Evolutionary conservation across 2,329 filamentous ascomycete species (phyloP).

Genomic region (Amauroascus verrucosus): DNA sequence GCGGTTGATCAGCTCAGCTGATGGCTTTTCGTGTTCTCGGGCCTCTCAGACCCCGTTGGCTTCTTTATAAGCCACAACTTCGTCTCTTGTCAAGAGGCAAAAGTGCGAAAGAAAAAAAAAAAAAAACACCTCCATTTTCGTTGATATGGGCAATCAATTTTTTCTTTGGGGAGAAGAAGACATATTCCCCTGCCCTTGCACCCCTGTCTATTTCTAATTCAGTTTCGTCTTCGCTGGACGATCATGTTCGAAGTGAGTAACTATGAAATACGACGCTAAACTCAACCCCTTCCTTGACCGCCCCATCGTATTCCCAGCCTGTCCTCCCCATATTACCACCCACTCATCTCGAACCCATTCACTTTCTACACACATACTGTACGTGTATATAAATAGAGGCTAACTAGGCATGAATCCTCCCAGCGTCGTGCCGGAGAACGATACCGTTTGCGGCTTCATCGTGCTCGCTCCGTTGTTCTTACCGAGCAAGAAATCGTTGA

Average conservation of each 20-base stretch:
- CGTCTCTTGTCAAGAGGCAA: neutral
- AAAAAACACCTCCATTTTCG: no score
- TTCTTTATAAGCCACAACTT: neutral
- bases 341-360: neutral
- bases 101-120: neutral
- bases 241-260: slow-evolving; percentile 11
- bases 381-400: neutral
- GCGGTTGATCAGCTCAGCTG: neutral
- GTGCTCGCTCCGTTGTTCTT: slow-evolving; percentile 71
- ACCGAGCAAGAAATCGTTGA: slow-evolving; percentile 82
- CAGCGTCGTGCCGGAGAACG: slow-evolving; percentile 59
- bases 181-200: neutral
- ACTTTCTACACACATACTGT: neutral
- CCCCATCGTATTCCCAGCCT: neutral
- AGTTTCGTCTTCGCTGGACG: neutral
- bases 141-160: neutral
- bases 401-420: slow-evolving; percentile 22
- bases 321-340: neutral
- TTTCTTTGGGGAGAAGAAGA: neutral
- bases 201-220: neutral
- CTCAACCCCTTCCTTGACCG: neutral
- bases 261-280: neutral
- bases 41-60: neutral
- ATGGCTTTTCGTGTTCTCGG: neutral
- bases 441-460: slow-evolving; percentile 70